Conservation (phyloP, 2,329 filamentous ascomycete species). For the Colletotrichum karsti region DNA sequence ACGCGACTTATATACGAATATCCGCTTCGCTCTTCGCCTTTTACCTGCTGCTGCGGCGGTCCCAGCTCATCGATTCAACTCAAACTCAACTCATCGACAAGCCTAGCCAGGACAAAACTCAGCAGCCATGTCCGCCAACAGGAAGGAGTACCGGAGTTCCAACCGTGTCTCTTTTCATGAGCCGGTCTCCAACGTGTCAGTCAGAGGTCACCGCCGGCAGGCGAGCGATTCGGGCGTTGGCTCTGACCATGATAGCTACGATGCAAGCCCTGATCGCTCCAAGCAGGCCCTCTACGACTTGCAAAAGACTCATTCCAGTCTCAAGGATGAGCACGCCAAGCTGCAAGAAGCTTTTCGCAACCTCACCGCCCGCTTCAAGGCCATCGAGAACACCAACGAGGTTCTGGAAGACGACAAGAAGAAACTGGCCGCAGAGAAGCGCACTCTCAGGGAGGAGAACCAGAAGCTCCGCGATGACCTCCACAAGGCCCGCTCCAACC, state of each 20-base stretch:
- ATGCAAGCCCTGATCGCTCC: constrained; percentile 31
- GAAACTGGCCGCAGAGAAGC: constrained; percentile 30
- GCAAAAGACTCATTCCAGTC: constrained; percentile 3
- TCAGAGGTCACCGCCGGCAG: constrained; percentile 30
- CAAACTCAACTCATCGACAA: constrained; percentile 10
- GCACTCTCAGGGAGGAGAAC: constrained; percentile 38
- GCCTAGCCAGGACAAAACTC: neutral
- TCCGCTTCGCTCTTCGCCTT: neutral
- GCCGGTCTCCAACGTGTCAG: constrained; percentile 7
- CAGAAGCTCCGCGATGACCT: constrained; percentile 27
- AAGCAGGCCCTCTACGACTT: constrained; percentile 29
- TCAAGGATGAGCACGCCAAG: constrained; percentile 31
- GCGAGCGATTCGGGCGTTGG: constrained; percentile 33
- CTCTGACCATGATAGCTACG: constrained; percentile 31
- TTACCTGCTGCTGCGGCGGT: neutral
- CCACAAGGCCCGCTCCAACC: constrained; percentile 15
- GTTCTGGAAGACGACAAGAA: constrained; percentile 48
- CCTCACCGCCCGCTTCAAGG: constrained; percentile 36
- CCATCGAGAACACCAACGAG: constrained; percentile 17
- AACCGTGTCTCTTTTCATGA: constrained; percentile 19
- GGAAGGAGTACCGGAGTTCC: constrained; percentile 14
- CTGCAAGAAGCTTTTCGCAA: constrained; percentile 35
- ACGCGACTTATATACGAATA: constrained; percentile 7
- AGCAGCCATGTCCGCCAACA: constrained; percentile 29
- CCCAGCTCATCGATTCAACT: neutral